Evolutionary conservation across 83 land plant species (phyloP), one percentile per base, ranked within the genome.

Genomic region (Larix sibirica): DNA sequence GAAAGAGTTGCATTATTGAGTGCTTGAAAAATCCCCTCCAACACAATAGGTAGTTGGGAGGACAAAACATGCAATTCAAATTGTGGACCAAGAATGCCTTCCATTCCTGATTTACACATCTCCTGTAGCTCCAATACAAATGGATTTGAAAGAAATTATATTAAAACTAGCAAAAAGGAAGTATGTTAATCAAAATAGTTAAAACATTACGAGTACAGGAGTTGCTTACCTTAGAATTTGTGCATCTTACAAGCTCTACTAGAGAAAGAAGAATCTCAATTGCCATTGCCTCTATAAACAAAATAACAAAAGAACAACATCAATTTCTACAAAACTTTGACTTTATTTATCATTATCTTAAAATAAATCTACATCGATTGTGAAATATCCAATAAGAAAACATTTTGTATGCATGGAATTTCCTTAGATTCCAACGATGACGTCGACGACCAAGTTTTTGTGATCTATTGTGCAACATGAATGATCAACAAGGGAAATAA

Each of bases 1-100:
- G 50, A 40, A 23, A 71, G 54, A 47, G 50, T 42, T 71, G 50
- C 47, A 71, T 71, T 71, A 20, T n/a, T 42, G 47, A 71, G 23
- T 40, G 76, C 76, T 42, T 71, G 76, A 6, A 17, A 71, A 71
- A 71, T 42, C 54, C 76, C 47, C 42, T 40, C 76, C 54, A 71
- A 40, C 20, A 71, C 50, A 42, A 6, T n/a, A 40, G 76, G 42
- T 4, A 71, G 54, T 71, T 71, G 76, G 40, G 54, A 42, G 50
- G 76, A 71, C 54, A 71, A n/a, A 71, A 71, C 42, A 71, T 71
- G 14, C n/a, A 47, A 47, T 71, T 71, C 76, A 71, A 71, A 42
- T 2, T 71, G 40, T 40, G 40, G 54, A 9, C 50, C 54, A 71
- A 71, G 76, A 50, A 71, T 40, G 76, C 76, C 40, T 21, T 71